phyloP scores from a whole-genome alignment of 2,329 filamentous ascomycete genomes.

The Elsinoe ampelina region DNA sequence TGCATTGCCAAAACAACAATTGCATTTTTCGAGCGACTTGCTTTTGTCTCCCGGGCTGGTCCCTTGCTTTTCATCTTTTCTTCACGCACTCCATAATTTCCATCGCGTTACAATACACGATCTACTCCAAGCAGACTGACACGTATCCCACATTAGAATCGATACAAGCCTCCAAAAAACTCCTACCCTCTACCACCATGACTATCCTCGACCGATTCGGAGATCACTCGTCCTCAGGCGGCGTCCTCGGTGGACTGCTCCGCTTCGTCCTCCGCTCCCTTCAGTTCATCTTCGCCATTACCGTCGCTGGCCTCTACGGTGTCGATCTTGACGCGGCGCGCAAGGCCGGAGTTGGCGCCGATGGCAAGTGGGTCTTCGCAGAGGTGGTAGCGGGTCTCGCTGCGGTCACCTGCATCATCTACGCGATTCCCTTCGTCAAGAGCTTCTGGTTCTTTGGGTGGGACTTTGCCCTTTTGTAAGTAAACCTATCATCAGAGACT shows the following conservation, averaged over 20 bases:
- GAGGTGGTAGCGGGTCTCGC: constrained; percentile 59
- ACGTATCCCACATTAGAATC: neutral
- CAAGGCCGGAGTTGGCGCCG: constrained; percentile 41
- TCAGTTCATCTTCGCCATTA: constrained; percentile 66
- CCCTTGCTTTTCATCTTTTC: neutral
- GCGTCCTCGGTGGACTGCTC: constrained; percentile 37
- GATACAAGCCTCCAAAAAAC: neutral
- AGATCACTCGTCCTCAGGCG: constrained; percentile 22
- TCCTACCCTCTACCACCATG: constrained; percentile 16
- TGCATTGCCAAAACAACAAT: constrained; percentile 10
- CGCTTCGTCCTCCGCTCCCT: constrained; percentile 60
- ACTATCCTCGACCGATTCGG: constrained; percentile 21
- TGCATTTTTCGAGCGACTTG: neutral
- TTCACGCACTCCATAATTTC: neutral
- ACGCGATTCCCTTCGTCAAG: constrained; percentile 54
- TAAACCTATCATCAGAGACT: constrained; percentile 3
- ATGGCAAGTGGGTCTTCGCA: constrained; percentile 73
- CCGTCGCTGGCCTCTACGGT: constrained; percentile 71
- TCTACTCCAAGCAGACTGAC: neutral
- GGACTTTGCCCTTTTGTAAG: constrained; percentile 58
- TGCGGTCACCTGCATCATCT: constrained; percentile 51
- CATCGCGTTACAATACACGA: neutral
- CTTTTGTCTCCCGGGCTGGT: neutral
- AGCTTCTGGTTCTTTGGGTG: constrained; percentile 51
- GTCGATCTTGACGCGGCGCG: constrained; percentile 52